Conservation (phyloP, 345 rosid genomes). For the Laguncularia racemosa region DNA sequence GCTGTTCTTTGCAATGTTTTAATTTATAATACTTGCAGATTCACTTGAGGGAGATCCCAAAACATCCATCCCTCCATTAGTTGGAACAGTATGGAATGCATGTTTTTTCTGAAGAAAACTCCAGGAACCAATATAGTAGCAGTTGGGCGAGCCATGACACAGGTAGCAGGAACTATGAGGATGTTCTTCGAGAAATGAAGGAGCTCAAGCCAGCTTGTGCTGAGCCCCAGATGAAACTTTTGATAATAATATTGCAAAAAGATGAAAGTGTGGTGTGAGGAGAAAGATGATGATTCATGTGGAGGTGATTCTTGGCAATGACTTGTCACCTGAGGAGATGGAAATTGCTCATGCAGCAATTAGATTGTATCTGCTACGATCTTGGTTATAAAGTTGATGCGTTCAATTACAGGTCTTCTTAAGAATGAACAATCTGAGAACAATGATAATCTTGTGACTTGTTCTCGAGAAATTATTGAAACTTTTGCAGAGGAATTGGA, state of each 20-base stretch:
- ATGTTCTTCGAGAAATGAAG: conserved; percentile 92
- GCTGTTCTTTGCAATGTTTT: not conserved
- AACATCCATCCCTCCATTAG: conserved; percentile 45
- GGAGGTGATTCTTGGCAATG: conserved; percentile 60
- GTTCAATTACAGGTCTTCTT: conserved; percentile 61
- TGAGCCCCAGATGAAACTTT: conserved; percentile 24
- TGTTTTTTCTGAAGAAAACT: conserved; percentile 76
- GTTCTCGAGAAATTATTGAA: conserved; percentile 69
- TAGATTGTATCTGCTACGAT: conserved; percentile 52
- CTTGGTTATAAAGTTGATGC: conserved; percentile 54
- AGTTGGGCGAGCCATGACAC: conserved; percentile 75
- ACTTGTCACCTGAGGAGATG: conserved; percentile 87
- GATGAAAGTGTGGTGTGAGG: conserved; percentile 14
- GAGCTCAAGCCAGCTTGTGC: conserved; percentile 68
- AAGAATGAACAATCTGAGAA: conserved; percentile 55
- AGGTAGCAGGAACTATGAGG: conserved; percentile 83
- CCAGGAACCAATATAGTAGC: conserved; percentile 71
- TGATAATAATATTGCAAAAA: conserved; percentile 15
- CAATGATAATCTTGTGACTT: conserved; percentile 39
- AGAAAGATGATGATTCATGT: conserved; percentile 17
- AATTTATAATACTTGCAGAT: conserved; percentile 28
- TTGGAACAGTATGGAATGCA: conserved; percentile 86
- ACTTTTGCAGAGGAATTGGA: conserved; percentile 51
- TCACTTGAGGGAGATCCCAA: conserved; percentile 34
- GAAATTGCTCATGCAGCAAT: conserved; percentile 51